Conservation (phyloP, 768 basidiomycete species). For the Boletus pseudopeckii region DNA sequence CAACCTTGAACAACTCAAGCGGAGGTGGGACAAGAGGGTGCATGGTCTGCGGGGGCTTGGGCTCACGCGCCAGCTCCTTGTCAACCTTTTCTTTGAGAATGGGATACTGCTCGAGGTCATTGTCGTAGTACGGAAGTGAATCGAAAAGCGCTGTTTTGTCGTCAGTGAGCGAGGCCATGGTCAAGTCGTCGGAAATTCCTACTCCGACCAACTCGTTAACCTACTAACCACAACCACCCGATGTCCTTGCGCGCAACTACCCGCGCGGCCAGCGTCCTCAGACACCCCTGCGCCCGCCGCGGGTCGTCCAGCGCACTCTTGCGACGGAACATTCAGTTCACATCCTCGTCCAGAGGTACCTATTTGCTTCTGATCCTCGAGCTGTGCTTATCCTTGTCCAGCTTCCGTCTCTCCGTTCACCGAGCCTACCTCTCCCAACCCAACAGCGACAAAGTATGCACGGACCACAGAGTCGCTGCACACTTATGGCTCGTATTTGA, state of each 20-base stretch:
- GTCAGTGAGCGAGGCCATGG: slow-evolving; percentile 25
- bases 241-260: slow-evolving; percentile 49
- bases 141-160: slow-evolving; percentile 52
- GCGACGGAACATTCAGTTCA: slow-evolving; percentile 47
- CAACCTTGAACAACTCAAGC: slow-evolving; percentile 66
- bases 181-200: slow-evolving; percentile 20
- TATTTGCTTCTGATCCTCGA: neutral
- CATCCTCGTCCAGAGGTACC: slow-evolving; percentile 47
- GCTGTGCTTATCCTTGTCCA: slow-evolving; percentile 24
- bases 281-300: slow-evolving; percentile 37
- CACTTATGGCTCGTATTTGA: slow-evolving; percentile 89
- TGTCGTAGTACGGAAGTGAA: slow-evolving; percentile 92
- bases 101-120: slow-evolving; percentile 79
- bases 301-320: slow-evolving; percentile 23
- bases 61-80: slow-evolving; percentile 69
- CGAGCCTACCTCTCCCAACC: slow-evolving; percentile 89
- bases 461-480: slow-evolving; percentile 78
- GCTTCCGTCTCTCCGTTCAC: slow-evolving; percentile 78
- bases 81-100: slow-evolving; percentile 72
- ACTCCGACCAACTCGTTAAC: slow-evolving; percentile 25
- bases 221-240: slow-evolving; percentile 2
- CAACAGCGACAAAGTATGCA: slow-evolving; percentile 66
- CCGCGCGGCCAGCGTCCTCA: slow-evolving; percentile 43
- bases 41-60: slow-evolving; percentile 53
- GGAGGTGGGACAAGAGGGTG: slow-evolving; percentile 73